Evolutionary conservation across 2,329 filamentous ascomycete species (phyloP).

Genomic region (Colletotrichum sp.): DNA sequence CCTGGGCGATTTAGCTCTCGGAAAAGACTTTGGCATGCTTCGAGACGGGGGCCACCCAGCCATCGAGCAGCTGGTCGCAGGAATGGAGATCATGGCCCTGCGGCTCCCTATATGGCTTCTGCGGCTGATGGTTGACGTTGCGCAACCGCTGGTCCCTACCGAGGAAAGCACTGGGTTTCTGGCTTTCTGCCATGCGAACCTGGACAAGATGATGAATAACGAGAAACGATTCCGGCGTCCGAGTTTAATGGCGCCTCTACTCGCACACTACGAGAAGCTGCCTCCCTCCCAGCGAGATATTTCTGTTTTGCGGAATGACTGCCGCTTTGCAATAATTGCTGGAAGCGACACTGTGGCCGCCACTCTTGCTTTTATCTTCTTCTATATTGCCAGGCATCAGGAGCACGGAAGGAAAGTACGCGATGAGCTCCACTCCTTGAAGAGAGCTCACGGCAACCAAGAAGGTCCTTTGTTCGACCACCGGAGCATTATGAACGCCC

Average conservation of each 20-base stretch:
- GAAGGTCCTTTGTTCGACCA: background rate
- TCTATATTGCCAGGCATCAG: background rate
- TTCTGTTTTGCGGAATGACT: background rate
- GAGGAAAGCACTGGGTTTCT: background rate
- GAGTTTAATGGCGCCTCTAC: background rate
- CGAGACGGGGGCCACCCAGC: background rate
- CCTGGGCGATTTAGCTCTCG: background rate
- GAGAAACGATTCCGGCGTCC: background rate
- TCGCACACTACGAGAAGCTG: background rate
- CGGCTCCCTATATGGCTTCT: background rate
- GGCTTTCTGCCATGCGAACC: background rate
- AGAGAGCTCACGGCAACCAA: background rate
- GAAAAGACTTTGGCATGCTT: background rate
- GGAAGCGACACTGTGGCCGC: background rate
- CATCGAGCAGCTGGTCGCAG: background rate
- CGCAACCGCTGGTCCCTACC: background rate
- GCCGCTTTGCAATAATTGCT: background rate
- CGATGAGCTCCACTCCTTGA: background rate
- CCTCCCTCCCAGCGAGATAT: background rate
- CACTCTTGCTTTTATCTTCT: background rate
- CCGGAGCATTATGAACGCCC: background rate
- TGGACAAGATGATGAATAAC: background rate
- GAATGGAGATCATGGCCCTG: background rate
- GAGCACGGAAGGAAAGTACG: background rate
- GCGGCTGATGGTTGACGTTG: background rate